phyloP scores from a whole-genome alignment of 2,329 filamentous ascomycete genomes.

The Tolypocladium paradoxum region DNA sequence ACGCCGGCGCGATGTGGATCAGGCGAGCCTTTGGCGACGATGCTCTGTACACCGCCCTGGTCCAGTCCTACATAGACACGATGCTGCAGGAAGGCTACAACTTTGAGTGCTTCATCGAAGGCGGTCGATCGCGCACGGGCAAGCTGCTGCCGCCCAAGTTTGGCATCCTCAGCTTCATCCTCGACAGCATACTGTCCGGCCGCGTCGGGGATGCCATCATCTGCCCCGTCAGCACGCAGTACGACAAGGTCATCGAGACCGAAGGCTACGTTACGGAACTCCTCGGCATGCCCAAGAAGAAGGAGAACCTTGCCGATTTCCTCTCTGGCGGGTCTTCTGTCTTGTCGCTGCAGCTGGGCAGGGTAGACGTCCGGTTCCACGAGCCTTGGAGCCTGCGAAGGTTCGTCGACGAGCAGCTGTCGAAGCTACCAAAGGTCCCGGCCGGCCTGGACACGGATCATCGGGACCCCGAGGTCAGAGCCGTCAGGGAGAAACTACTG shows the following conservation, averaged over 20 bases:
- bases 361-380: slow-evolving; percentile 92
- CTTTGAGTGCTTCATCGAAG: slow-evolving; percentile 96
- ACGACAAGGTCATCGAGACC: slow-evolving; percentile 98
- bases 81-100: slow-evolving; percentile 85
- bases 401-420: slow-evolving; percentile 71
- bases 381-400: slow-evolving; percentile 84
- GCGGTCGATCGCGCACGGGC: slow-evolving; percentile 81
- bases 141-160: slow-evolving; percentile 93
- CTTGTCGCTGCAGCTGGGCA: slow-evolving; percentile 74
- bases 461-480: slow-evolving; percentile 35
- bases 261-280: slow-evolving; percentile 94
- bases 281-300: slow-evolving; percentile 86
- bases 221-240: slow-evolving; percentile 92
- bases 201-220: slow-evolving; percentile 85
- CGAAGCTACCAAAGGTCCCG: slow-evolving; percentile 32
- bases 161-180: slow-evolving; percentile 81
- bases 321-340: slow-evolving; percentile 77
- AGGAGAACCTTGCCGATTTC: slow-evolving; percentile 86
- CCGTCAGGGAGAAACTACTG: slow-evolving; percentile 60
- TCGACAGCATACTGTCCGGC: slow-evolving; percentile 83
- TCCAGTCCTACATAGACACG: slow-evolving; percentile 92
- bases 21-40: slow-evolving; percentile 87
- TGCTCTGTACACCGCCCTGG: slow-evolving; percentile 78
- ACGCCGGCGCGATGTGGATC: slow-evolving; percentile 97
- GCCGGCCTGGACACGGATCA: slow-evolving; percentile 34